A percentile compares a stretch with the other conserved stretches of the same genome.
Conservation (phyloP, 2,329 filamentous ascomycete species). For the Pseudogymnoascus sp. region DNA sequence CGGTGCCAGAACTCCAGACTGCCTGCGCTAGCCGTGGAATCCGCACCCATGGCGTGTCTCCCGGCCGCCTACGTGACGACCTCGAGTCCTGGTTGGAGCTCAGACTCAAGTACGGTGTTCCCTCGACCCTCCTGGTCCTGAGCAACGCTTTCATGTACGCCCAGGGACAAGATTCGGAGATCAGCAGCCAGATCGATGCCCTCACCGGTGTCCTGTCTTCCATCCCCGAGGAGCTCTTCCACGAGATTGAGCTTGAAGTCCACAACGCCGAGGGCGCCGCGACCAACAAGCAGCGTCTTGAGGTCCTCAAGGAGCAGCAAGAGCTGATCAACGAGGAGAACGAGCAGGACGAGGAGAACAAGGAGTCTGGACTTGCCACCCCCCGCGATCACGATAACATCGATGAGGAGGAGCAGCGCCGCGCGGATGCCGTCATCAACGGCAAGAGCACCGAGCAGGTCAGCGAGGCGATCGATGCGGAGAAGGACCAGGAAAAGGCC, state of each 20-base stretch:
- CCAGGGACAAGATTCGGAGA: slow-evolving; percentile 72
- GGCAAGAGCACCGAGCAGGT: slow-evolving; percentile 39
- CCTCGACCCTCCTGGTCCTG: slow-evolving; percentile 86
- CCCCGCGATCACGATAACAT: slow-evolving; percentile 86
- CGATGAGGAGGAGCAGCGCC: slow-evolving; percentile 80
- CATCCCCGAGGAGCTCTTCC: slow-evolving; percentile 96
- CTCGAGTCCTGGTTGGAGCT: slow-evolving; percentile 91
- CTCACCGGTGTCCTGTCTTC: slow-evolving; percentile 85
- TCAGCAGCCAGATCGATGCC: slow-evolving; percentile 84
- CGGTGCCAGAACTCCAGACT: slow-evolving; percentile 86
- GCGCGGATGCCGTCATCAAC: slow-evolving; percentile 41
- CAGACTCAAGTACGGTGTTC: slow-evolving; percentile 87
- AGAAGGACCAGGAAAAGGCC: slow-evolving; percentile 36
- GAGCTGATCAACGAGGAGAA: slow-evolving; percentile 97
- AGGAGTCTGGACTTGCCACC: slow-evolving; percentile 62
- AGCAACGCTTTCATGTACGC: slow-evolving; percentile 98
- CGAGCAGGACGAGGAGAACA: slow-evolving; percentile 76
- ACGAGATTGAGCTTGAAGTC: slow-evolving; percentile 98
- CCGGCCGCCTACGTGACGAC: slow-evolving; percentile 78
- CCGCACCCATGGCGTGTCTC: slow-evolving; percentile 84
- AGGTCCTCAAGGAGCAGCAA: slow-evolving; percentile 97
- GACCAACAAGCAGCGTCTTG: slow-evolving; percentile 97
- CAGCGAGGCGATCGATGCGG: slow-evolving; percentile 46
- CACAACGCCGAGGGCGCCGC: slow-evolving; percentile 94
- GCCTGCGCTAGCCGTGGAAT: slow-evolving; percentile 89